These are phyloP conservation scores for Kodamaea leandrae DNA, from an alignment of 805 yeast genomes.

Conservation along the genomic window DNA sequence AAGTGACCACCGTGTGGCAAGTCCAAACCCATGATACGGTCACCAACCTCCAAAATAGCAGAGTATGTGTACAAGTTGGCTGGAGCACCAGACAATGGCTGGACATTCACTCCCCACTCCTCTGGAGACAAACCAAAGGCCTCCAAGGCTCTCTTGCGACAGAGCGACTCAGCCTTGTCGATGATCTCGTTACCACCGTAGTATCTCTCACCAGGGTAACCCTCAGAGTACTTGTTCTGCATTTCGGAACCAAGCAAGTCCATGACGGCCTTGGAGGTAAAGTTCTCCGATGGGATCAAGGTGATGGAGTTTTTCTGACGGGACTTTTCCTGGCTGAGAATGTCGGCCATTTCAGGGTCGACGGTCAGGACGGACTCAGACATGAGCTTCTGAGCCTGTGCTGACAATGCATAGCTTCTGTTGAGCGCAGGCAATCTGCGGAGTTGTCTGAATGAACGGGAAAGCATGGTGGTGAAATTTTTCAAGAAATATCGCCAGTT, in stretches of 20 bases:
- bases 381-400: conserved; percentile 62
- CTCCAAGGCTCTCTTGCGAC: conserved; percentile 91
- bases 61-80: conserved; percentile 96
- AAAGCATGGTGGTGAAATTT: conserved; percentile 23
- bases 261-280: conserved; percentile 93
- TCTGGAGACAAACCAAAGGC: conserved; percentile 80
- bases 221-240: conserved; percentile 98
- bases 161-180: conserved; percentile 86
- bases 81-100: conserved; percentile 94
- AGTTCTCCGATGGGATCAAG: conserved; percentile 94
- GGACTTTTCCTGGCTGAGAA: conserved; percentile 73
- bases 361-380: conserved; percentile 60
- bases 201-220: conserved; percentile 98
- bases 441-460: conserved; percentile 28
- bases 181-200: conserved; percentile 98
- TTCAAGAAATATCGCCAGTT: not conserved
- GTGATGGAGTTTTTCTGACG: conserved; percentile 95
- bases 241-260: conserved; percentile 96
- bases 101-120: conserved; percentile 98
- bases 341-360: conserved; percentile 76
- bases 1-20: conserved; percentile 98
- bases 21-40: conserved; percentile 96
- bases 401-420: conserved; percentile 60
- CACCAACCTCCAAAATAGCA: conserved; percentile 93
- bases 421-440: conserved; percentile 13